Base-by-base conservation (phyloP, 805 yeast species). In the Candida vaughaniae region DNA sequence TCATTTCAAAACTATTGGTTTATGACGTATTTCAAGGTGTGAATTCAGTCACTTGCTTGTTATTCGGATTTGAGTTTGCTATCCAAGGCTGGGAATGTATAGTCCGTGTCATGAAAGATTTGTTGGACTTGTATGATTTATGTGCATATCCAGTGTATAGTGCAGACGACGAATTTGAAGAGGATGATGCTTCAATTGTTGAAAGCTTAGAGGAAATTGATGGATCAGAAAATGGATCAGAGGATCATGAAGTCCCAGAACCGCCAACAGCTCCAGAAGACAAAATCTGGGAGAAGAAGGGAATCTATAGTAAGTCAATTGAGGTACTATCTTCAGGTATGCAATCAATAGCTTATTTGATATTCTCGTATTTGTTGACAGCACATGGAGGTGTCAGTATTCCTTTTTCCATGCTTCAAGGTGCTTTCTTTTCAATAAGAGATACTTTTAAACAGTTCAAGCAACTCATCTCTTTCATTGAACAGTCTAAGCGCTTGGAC, bases 61-160 rank as follows among this genome's bases (percentile, higher is more conserved):
- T 82, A 36, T 81, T 86, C 56, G 90, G 89, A 1, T 81, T 86
- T 55, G 93, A 86, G 51, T 82, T 82, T 52, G 81, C 84, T 3
- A 64, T 86, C 40, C 65, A 82, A 42, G 73, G 76, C 16, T 67
- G 82, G 22, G 81, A 78, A 31, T 55, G 77, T 17, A 48, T 78
- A 11, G 63, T 73, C 6, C 61, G 69, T 33, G 52, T 68, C 10
- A 61, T 72, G 23, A 77, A 78, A 50, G 66, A 70, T 35, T 43
- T 60, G 5, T 60, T 84, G 35, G 79, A 80, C 45, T 51, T 78
- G 16, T 67, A 69, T 45, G 96, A 87, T 47, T 53, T 81, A 26
- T 44, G 56, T 29, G 48, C 57, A 10, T 77, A 75, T 49, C 57
- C 82, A 2, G 31, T 31, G 11, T 29, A 28, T 25, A 15, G 22